These are phyloP conservation scores for Strigomonas galati DNA, from an alignment of 208 protist genomes.

Conservation along the genomic window DNA sequence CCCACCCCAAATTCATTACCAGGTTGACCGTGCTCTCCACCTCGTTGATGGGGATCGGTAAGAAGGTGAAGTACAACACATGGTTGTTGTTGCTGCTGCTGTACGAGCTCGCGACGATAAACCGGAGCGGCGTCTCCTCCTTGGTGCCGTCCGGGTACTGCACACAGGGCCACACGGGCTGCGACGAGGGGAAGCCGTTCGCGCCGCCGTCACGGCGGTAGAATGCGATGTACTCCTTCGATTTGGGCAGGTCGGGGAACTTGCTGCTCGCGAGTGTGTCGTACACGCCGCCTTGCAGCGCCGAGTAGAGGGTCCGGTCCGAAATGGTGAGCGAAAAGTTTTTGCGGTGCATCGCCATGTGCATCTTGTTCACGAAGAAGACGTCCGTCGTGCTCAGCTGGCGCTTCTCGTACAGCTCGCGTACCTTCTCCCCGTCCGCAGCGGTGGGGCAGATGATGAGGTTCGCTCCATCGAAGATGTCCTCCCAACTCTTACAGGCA, in stretches of 20 bases:
- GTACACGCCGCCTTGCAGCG: slow-evolving; percentile 27
- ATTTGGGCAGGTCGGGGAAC: slow-evolving; percentile 9
- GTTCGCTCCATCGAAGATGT: no score
- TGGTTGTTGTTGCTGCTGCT: slow-evolving; percentile 4
- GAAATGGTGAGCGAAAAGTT: slow-evolving; percentile 21
- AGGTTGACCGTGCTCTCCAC: slow-evolving; percentile 21
- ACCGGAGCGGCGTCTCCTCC: neutral
- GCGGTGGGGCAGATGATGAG: neutral
- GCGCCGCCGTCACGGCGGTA: slow-evolving; percentile 13
- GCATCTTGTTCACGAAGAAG: slow-evolving; percentile 29
- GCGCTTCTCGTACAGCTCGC: slow-evolving; percentile 23
- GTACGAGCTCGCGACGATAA: no score
- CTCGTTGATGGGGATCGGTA: slow-evolving; percentile 29
- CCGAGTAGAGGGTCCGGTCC: slow-evolving; percentile 21
- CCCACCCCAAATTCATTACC: slow-evolving; percentile 43
- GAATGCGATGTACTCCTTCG: slow-evolving; percentile 34
- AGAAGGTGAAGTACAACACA: slow-evolving; percentile 36
- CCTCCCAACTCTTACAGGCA: no score
- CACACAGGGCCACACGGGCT: slow-evolving; percentile 2
- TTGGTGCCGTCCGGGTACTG: neutral
- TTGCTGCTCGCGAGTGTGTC: slow-evolving; percentile 7
- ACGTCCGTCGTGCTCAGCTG: slow-evolving; percentile 24
- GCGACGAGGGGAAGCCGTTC: neutral
- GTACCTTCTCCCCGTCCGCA: slow-evolving; percentile 1
- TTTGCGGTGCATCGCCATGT: slow-evolving; percentile 10